Evolutionary conservation across 2,329 filamentous ascomycete species (phyloP), one percentile per base, ranked within the genome.

Genomic region (Cucurbitaria berberidis): DNA sequence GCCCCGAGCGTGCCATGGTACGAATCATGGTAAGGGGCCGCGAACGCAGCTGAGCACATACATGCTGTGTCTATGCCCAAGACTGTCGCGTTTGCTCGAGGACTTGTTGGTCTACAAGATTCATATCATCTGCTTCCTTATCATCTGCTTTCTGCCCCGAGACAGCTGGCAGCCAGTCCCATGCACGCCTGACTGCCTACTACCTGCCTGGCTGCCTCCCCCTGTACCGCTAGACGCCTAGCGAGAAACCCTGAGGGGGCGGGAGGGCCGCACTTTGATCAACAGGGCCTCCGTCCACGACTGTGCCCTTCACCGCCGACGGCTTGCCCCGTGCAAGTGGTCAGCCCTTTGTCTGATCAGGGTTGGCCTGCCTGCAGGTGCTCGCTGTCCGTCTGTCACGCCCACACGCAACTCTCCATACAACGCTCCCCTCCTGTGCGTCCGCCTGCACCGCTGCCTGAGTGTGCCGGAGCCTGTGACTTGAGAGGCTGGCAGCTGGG

Each of bases 361-460:
- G 51, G 52, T 62, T 61, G 60, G 52, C 53, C 53, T 55, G 51
- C 43, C 62, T 70, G 67, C 67, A 70, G 60, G 58, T 65, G 62
- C 53, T 65, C 56, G 64, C 59, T 70, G 64, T 66, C 64, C 61
- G 55, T 58, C 62, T 64, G 55, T 62, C 63, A 64, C 59, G 55
- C 59, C 57, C 68, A 66, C 66, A n/a, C 63, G 53, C 63, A 60
- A 44, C 59, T 53, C 60, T 64, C 63, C 66, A 69, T 54, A 55
- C 60, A 59, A 47, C 57, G 43, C 53, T 47, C 53, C 50, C 51
- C 48, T 53, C 45, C 57, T 55, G 60, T 61, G 67, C 62, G 51
- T 53, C 60, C 59, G 45, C 57, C 69, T 72, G 70, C 70, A 72
- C 62, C 60, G 51, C 67, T 68, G 69, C 65, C 64, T 64, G 58